Evolutionary conservation across 192 early-diverging fungal species (phyloP), one percentile per base, ranked within the genome.

Genomic region (Coemansia sp.): DNA sequence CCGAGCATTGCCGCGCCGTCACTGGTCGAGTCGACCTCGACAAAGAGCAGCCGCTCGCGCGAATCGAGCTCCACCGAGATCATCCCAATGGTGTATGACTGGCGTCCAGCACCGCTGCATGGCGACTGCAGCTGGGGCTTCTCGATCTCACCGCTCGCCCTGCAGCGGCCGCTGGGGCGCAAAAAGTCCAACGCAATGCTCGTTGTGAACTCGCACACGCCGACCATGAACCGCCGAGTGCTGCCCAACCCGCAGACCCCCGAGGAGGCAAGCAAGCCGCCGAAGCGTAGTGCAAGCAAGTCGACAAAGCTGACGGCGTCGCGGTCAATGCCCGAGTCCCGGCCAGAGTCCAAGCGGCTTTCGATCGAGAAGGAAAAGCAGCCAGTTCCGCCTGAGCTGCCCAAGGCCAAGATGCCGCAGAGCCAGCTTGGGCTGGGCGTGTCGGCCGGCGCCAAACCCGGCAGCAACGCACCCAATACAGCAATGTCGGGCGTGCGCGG

Each of bases 191-290:
- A 39, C 11, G 48, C 51, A 5, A 36, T 55, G 34, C 54, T 58
- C 42, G 72, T 75, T 10, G 61, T 75, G 9, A 53, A 68, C 41
- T 55, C 72, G 61, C 58, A 75, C n/a, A 55, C 58, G 43, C 65
- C 60, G 0, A 75, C 72, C 6, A 53, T 64, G 61, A 75, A 75
- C 50, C 65, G 58, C 23, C 72, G 61, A 2, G 41, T 21, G 1
- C 41, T 21, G 20, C 36, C 36, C 60, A 35, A 59, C 27, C 45
- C 60, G 27, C 55, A 63, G 1, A 9, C 38, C 9, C 40, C 28
- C 20, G n/a, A 25, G 23, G 36, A 12, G 12, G 12, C 23, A 21
- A 2, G 8, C 11, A 49, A 56, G 17, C 55, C 59, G 51, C 47
- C 52, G 45, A 53, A 62, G 50, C 42, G 25, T 4, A 25, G 23